These are phyloP conservation scores for Globisporangium yorkense DNA, from an alignment of 352 stramenopile species.

Conservation along the genomic window DNA sequence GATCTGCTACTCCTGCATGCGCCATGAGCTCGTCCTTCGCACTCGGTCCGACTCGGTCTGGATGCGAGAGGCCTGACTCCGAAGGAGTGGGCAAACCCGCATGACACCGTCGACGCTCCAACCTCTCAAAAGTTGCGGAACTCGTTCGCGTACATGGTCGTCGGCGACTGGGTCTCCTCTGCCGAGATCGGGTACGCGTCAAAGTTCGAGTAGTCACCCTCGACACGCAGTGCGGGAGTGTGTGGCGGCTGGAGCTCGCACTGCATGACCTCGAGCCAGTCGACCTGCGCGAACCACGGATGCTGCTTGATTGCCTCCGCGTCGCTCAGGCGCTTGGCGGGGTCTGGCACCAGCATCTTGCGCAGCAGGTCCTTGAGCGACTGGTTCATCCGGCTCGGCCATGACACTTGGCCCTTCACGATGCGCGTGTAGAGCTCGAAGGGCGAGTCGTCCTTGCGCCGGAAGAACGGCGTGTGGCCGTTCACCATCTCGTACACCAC, in stretches of 20 bases:
- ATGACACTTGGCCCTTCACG: slow-evolving; percentile 49
- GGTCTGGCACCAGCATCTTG: slow-evolving; percentile 57
- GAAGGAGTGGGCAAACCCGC: no score
- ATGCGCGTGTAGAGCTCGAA: slow-evolving; percentile 87
- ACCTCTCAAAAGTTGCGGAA: slow-evolving; percentile 35
- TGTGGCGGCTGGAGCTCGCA: slow-evolving; percentile 44
- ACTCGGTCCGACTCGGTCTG: no score
- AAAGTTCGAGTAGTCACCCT: slow-evolving; percentile 58
- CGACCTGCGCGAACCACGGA: slow-evolving; percentile 56
- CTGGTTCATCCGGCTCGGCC: slow-evolving; percentile 34
- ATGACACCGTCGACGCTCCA: no score
- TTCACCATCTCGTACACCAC: slow-evolving; percentile 79
- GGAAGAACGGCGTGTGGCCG: slow-evolving; percentile 69
- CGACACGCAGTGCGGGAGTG: slow-evolving; percentile 24
- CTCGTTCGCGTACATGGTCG: slow-evolving; percentile 25
- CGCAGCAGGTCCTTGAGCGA: slow-evolving; percentile 56
- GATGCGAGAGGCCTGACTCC: no score
- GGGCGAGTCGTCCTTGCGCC: slow-evolving; percentile 74
- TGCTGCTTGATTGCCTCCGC: slow-evolving; percentile 45
- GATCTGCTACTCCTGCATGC: no score
- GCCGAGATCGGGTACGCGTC: slow-evolving; percentile 55
- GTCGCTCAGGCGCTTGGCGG: slow-evolving; percentile 42
- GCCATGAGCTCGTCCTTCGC: no score
- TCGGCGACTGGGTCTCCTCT: slow-evolving; percentile 31
- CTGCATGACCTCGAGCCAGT: slow-evolving; percentile 50